These are phyloP conservation scores for Solanum megistacrolobum DNA, from an alignment of 257 asterid genomes.

Conservation along the genomic window DNA sequence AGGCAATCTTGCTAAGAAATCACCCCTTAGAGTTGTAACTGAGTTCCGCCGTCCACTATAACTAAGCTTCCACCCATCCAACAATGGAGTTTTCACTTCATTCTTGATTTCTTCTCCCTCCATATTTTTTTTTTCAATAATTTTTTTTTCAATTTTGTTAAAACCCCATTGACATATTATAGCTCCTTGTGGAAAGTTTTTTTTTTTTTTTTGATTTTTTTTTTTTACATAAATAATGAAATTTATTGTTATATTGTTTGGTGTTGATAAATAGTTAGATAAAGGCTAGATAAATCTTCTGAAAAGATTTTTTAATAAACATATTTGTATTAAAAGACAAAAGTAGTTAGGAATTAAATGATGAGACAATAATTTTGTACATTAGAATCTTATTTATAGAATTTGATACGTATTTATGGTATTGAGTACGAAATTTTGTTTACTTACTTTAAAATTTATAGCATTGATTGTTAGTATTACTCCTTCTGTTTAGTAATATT, in stretches of 20 bases:
- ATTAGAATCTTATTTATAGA: background rate
- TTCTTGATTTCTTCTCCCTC: conserved; percentile 1
- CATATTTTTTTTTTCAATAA: background rate
- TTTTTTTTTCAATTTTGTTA: background rate
- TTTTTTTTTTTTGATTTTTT: background rate
- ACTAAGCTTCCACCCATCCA: conserved; percentile 28
- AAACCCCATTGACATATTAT: background rate
- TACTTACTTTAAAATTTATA: too few relatives aligned
- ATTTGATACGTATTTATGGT: too few relatives aligned
- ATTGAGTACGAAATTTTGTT: too few relatives aligned
- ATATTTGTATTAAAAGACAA: background rate
- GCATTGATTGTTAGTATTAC: too few relatives aligned
- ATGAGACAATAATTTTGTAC: background rate
- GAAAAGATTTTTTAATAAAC: background rate
- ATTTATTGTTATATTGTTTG: background rate
- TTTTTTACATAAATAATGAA: background rate
- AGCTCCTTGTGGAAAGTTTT: background rate
- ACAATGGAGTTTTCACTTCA: conserved; percentile 31
- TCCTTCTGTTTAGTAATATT: too few relatives aligned
- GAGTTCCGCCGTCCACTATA: conserved; percentile 51
- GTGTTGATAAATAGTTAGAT: background rate
- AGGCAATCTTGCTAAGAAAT: conserved; percentile 54
- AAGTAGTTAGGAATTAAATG: background rate
- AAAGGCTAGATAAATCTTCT: background rate
- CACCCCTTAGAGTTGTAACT: conserved; percentile 43